Evolutionary conservation across 106 monocot genomes (phyloP), one percentile per base, ranked within the genome.

Genomic region (Iris macrosiphon): DNA sequence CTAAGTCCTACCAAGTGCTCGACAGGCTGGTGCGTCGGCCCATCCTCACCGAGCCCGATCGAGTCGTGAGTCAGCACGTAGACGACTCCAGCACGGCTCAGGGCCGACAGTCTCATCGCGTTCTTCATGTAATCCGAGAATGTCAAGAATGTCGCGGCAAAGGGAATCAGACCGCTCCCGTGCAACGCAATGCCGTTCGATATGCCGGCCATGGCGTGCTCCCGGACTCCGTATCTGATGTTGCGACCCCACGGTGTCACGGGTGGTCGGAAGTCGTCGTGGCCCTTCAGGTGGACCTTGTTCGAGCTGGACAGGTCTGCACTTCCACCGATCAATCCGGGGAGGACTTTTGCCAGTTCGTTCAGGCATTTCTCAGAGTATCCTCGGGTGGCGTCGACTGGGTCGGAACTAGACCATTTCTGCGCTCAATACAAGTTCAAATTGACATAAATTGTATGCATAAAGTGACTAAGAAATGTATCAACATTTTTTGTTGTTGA

Each of bases 61-160:
- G 76, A 76, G 40, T 76, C 70, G 11, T 76, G 76, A 10, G 60
- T 76, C 4, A 76, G 41, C 19, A 70, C 18, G 38, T 70, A 65
- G 17, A 76, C 35, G 11, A 70, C 76, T 8, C 69, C 70, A 7
- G 76, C 76, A 44, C 55, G 43, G 59, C 60, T 65, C 26, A 76
- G 18, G 7, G 76, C 76, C 18, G 76, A 76, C 4, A 76, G 38
- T 35, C 76, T 64, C 49, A 76, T 65, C 7, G 76, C 57, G 16
- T 70, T 65, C 59, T 70, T 64, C 76, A 65, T 76, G 43, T 76
- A 70, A 51, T 65, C 76, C 4, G 76, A 60, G 51, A 76, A 76
- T 17, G 70, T 59, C 10, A 76, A 52, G 58, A 76, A 76, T 1
- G 69, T 76, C 7, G 70, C 65, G 0, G 60, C 70, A n/a, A 65